phyloP scores from a whole-genome alignment of 2,329 filamentous ascomycete genomes.

The Fonsecaea pedrosoi region DNA sequence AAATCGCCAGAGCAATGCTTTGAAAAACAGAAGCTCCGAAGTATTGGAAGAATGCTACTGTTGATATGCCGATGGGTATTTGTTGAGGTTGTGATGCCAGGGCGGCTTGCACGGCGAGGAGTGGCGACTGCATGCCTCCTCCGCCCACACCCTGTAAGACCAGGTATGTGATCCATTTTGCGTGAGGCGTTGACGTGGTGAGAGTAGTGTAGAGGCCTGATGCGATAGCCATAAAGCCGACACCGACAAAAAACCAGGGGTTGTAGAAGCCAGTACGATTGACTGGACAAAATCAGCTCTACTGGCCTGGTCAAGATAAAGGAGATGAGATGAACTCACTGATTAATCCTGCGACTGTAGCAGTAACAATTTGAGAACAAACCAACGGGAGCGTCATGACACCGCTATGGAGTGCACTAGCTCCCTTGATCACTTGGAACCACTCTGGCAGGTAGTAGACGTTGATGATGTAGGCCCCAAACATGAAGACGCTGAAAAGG shows the following conservation, averaged over 20 bases:
- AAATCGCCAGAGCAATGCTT: conserved; percentile 49
- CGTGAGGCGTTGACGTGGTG: conserved; percentile 42
- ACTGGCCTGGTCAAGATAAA: background rate
- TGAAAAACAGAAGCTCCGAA: conserved; percentile 49
- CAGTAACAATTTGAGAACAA: conserved; percentile 29
- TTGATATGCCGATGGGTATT: conserved; percentile 46
- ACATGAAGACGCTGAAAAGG: conserved; percentile 43
- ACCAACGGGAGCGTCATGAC: conserved; percentile 36
- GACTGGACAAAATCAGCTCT: conserved; percentile 7
- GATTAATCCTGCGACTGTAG: conserved; percentile 25
- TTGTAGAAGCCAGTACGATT: conserved; percentile 47
- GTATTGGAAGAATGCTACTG: conserved; percentile 48
- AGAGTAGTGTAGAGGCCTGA: conserved; percentile 48
- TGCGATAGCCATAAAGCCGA: conserved; percentile 45
- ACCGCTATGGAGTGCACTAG: conserved; percentile 40
- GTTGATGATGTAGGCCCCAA: conserved; percentile 32
- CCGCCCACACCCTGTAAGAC: conserved; percentile 48
- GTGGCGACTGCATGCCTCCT: conserved; percentile 47
- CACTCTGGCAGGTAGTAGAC: conserved; percentile 52
- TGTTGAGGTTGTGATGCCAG: conserved; percentile 42
- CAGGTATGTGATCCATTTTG: conserved; percentile 51
- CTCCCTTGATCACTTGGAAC: conserved; percentile 54
- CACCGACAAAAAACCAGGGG: conserved; percentile 48
- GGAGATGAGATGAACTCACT: conserved; percentile 3
- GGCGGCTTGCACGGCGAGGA: conserved; percentile 47